Evolutionary conservation across 108 stramenopile species (phyloP).

Genomic region (Skeletonema potamos): DNA sequence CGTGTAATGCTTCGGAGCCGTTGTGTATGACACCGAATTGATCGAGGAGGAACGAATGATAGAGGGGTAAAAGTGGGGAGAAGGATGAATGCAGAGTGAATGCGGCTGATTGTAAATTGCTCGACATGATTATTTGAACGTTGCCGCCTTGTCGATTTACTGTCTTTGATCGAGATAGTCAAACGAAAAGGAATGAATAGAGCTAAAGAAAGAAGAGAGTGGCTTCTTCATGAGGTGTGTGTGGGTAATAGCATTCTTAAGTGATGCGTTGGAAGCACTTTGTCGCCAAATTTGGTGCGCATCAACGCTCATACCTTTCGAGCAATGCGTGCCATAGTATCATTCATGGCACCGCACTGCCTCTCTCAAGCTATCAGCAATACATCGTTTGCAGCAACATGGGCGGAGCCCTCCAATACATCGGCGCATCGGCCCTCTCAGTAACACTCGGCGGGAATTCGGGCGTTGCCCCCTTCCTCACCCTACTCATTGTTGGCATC

Average conservation of each 20-base stretch:
- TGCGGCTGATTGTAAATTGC: not conserved
- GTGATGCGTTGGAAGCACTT: not conserved
- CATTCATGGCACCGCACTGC: not conserved
- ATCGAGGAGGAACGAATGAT: slow-evolving; percentile 90
- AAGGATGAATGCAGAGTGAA: slow-evolving; percentile 37
- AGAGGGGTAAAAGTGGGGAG: slow-evolving; percentile 42
- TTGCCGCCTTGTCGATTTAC: no score
- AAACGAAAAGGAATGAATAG: no score
- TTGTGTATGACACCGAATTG: slow-evolving; percentile 93
- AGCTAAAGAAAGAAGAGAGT: no score
- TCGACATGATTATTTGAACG: not conserved
- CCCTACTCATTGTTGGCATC: slow-evolving; percentile 46
- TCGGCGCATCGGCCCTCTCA: slow-evolving; percentile 38
- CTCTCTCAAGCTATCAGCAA: not conserved
- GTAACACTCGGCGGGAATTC: slow-evolving; percentile 54
- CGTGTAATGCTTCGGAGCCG: slow-evolving; percentile 62
- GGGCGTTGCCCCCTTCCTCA: slow-evolving; percentile 55
- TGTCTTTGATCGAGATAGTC: not conserved
- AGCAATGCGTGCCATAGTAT: no score
- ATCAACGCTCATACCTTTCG: no score
- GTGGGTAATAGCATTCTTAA: no score
- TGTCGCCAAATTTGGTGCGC: not conserved
- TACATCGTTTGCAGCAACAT: not conserved
- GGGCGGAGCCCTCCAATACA: not conserved
- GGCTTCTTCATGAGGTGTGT: no score